Conservation (phyloP, 2,329 filamentous ascomycete species). For the Hypoxylon sp. region DNA sequence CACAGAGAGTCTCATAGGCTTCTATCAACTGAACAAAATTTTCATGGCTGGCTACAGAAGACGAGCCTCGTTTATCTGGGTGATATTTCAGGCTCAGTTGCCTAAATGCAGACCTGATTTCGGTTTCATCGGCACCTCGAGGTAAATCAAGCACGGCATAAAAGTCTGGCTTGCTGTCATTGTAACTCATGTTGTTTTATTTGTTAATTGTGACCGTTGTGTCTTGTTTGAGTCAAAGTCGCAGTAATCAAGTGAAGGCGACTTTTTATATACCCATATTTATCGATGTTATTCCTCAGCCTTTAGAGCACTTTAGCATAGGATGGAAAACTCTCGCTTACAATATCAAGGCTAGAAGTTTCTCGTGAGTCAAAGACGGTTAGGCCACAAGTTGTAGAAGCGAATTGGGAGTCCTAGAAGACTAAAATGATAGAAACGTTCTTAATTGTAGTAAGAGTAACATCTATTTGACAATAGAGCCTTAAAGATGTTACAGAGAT, state of each 20-base stretch:
- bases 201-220: neutral
- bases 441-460: neutral
- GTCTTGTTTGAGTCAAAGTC: neutral
- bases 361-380: neutral
- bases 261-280: neutral
- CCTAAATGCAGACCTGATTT: slow-evolving; percentile 20
- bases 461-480: neutral
- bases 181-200: slow-evolving; percentile 1
- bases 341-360: neutral
- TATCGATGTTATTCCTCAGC: neutral
- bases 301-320: neutral
- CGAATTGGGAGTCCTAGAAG: neutral
- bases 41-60: slow-evolving; percentile 8
- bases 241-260: neutral
- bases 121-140: slow-evolving; percentile 2
- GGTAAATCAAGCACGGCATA: slow-evolving; percentile 18
- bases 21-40: slow-evolving; percentile 18
- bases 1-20: slow-evolving; percentile 21
- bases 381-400: neutral
- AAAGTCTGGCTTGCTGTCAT: slow-evolving; percentile 14
- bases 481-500: neutral
- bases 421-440: neutral
- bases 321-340: neutral
- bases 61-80: slow-evolving; percentile 9
- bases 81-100: slow-evolving; percentile 20